phyloP scores from a whole-genome alignment of 148 eudicot species.

The Rhododendron kiyosumense region DNA sequence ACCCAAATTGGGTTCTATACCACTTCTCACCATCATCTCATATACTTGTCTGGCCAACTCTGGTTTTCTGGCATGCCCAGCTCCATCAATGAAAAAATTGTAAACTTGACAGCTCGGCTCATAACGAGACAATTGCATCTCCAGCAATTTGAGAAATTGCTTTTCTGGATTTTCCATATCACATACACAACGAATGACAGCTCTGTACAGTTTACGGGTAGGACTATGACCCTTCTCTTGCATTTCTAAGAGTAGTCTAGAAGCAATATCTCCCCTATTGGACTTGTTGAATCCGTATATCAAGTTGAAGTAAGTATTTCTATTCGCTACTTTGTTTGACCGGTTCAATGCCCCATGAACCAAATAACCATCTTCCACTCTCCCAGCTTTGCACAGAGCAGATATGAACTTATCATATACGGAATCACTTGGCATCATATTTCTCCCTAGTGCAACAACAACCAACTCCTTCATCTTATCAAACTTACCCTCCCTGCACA shows the following conservation, averaged over 20 bases:
- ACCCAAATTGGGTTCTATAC: slow-evolving; percentile 31
- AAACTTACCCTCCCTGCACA: slow-evolving; percentile 72
- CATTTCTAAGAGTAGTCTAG: slow-evolving; percentile 76
- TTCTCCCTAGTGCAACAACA: slow-evolving; percentile 38
- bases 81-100: slow-evolving; percentile 69
- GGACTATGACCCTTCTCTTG: slow-evolving; percentile 73
- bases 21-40: slow-evolving; percentile 49
- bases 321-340: slow-evolving; percentile 31
- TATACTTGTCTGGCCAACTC: slow-evolving; percentile 60
- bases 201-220: slow-evolving; percentile 32
- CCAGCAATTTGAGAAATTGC: slow-evolving; percentile 49
- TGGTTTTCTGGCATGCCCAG: slow-evolving; percentile 55
- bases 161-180: slow-evolving; percentile 50
- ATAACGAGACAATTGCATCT: slow-evolving; percentile 49
- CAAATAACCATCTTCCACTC: slow-evolving; percentile 73
- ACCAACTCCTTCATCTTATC: slow-evolving; percentile 75
- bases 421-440: slow-evolving; percentile 33
- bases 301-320: slow-evolving; percentile 46
- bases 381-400: slow-evolving; percentile 49
- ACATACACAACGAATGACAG: slow-evolving; percentile 42
- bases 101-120: slow-evolving; percentile 24
- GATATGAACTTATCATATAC: slow-evolving; percentile 54
- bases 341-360: slow-evolving; percentile 47
- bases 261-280: slow-evolving; percentile 61
- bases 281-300: slow-evolving; percentile 48